phyloP scores from a whole-genome alignment of 2,329 filamentous ascomycete genomes.

The Samsoniella hepiali region DNA sequence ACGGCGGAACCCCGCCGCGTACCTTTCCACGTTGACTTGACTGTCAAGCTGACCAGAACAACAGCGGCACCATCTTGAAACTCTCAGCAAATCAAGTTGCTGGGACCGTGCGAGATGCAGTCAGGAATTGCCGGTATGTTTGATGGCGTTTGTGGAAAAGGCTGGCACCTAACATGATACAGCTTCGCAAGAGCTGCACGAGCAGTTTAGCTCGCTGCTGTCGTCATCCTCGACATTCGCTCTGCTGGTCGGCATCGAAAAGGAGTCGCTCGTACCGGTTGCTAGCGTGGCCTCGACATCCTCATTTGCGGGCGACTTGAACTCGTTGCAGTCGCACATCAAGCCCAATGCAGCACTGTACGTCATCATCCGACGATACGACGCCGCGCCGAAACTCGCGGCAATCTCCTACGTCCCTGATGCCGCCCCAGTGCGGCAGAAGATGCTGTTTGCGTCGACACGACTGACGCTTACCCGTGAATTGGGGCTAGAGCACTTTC shows the following conservation, averaged over 20 bases:
- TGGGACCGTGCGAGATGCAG: constrained; percentile 54
- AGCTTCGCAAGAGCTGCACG: constrained; percentile 76
- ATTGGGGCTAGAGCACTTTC: constrained; percentile 74
- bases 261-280: constrained; percentile 64
- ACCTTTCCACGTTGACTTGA: not conserved
- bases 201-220: constrained; percentile 69
- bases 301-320: constrained; percentile 63
- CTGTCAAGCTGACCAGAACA: constrained; percentile 5
- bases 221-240: constrained; percentile 61
- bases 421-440: constrained; percentile 73
- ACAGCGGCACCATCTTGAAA: not conserved
- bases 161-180: constrained; percentile 17
- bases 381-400: constrained; percentile 55
- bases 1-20: constrained; percentile 9
- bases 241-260: constrained; percentile 66
- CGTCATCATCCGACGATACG: constrained; percentile 68
- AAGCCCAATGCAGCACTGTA: constrained; percentile 67
- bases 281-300: constrained; percentile 51
- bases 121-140: constrained; percentile 69
- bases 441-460: constrained; percentile 82
- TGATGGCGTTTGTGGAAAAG: not conserved
- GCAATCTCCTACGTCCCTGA: constrained; percentile 79
- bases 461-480: constrained; percentile 72
- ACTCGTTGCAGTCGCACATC: constrained; percentile 59
- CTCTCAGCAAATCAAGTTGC: not conserved